Evolutionary conservation across 495 filamentous ascomycete genomes (phyloP).

Genomic region (Aspergillus egyptiacus): DNA sequence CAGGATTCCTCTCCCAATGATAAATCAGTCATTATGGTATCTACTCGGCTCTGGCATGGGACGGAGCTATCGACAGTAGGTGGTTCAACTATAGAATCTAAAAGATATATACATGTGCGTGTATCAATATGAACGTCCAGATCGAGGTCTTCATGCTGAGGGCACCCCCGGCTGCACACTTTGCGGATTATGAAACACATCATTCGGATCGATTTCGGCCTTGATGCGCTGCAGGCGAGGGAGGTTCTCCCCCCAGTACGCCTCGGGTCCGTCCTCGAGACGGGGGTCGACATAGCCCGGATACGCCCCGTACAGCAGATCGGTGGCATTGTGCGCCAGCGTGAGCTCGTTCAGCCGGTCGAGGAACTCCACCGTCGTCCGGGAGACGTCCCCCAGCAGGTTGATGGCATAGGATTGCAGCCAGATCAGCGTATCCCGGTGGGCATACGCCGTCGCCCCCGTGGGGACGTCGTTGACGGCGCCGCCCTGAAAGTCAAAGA

Average conservation of each 20-base stretch:
- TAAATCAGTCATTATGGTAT: too few relatives aligned
- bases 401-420: conserved; percentile 39
- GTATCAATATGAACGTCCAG: too few relatives aligned
- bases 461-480: conserved; percentile 33
- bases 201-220: conserved; percentile 46
- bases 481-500: conserved; percentile 41
- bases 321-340: conserved; percentile 15
- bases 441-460: conserved; percentile 39
- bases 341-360: conserved; percentile 38
- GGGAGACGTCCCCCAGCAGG: conserved; percentile 28
- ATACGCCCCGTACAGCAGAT: conserved; percentile 42
- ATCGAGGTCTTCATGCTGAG: too few relatives aligned
- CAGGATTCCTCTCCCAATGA: too few relatives aligned
- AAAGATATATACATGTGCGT: too few relatives aligned
- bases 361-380: conserved; percentile 31
- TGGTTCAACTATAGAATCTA: too few relatives aligned
- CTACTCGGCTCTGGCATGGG: too few relatives aligned
- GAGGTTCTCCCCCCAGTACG: conserved; percentile 55
- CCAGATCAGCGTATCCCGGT: conserved; percentile 43
- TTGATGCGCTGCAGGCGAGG: conserved; percentile 49
- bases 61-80: too few relatives aligned
- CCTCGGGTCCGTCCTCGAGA: conserved; percentile 36
- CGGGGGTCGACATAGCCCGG: conserved; percentile 67
- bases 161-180: conserved; percentile 40
- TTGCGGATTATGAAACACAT: conserved; percentile 60